Conservation (phyloP, 192 early-diverging fungal genomes). For the Dimargaris cristalligena region DNA sequence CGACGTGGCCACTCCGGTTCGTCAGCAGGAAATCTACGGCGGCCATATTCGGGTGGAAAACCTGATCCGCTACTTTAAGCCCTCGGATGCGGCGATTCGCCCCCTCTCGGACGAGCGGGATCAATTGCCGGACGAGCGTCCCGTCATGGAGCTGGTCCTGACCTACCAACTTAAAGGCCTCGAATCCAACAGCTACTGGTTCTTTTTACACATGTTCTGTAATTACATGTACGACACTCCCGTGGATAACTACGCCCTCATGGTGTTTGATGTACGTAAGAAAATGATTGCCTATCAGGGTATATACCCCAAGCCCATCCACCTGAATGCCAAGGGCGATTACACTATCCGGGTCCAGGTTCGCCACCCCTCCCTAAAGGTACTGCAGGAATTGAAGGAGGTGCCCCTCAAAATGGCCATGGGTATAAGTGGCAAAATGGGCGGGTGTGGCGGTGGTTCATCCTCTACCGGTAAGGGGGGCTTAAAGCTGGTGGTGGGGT, state of each 20-base stretch:
- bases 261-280: slow-evolving; percentile 71
- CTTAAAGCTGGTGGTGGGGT: too few relatives aligned
- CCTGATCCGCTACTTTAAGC: slow-evolving; percentile 49
- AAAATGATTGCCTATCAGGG: slow-evolving; percentile 47
- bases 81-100: slow-evolving; percentile 37
- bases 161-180: slow-evolving; percentile 41
- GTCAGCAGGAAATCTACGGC: slow-evolving; percentile 50
- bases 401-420: slow-evolving; percentile 5
- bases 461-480: too few relatives aligned
- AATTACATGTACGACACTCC: slow-evolving; percentile 65
- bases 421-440: too few relatives aligned
- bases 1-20: slow-evolving; percentile 48
- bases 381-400: neutral
- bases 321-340: slow-evolving; percentile 59
- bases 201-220: slow-evolving; percentile 34
- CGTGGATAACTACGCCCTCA: slow-evolving; percentile 41
- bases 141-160: slow-evolving; percentile 54
- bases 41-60: slow-evolving; percentile 34
- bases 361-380: slow-evolving; percentile 35
- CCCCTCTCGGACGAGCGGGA: slow-evolving; percentile 59
- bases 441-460: too few relatives aligned
- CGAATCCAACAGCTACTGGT: neutral
- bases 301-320: slow-evolving; percentile 50
- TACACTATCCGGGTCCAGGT: slow-evolving; percentile 73
- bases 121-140: slow-evolving; percentile 41